Evolutionary conservation across 73 alveolate genomes (phyloP).

Genomic region (Paramecium biaurelia): DNA sequence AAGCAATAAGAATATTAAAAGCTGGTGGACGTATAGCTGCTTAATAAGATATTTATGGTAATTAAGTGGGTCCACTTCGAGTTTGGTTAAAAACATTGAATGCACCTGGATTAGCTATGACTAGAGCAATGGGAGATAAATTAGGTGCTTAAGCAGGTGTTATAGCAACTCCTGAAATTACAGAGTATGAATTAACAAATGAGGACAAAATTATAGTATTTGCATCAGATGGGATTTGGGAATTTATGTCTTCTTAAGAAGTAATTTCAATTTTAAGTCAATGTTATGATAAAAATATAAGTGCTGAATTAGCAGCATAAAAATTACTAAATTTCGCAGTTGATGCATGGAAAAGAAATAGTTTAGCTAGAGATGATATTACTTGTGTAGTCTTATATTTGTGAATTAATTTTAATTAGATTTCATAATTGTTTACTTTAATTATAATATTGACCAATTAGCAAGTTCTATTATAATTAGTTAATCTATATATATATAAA

Average conservation of each 20-base stretch:
- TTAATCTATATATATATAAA: neutral
- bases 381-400: conserved; percentile 57
- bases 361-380: conserved; percentile 62
- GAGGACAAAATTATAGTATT: conserved; percentile 70
- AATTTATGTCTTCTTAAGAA: conserved; percentile 13
- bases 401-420: neutral
- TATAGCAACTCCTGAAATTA: conserved; percentile 70
- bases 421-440: neutral
- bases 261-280: neutral
- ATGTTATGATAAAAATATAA: conserved; percentile 22
- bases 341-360: conserved; percentile 53
- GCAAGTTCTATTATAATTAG: neutral
- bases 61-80: conserved; percentile 71
- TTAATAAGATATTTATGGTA: conserved; percentile 73
- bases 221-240: conserved; percentile 81
- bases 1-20: conserved; percentile 71
- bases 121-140: conserved; percentile 76
- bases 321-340: conserved; percentile 7
- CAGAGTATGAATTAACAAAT: conserved; percentile 60
- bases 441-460: neutral
- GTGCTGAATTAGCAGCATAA: conserved; percentile 62
- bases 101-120: conserved; percentile 82
- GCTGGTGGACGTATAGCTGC: conserved; percentile 76
- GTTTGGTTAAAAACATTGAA: conserved; percentile 74
- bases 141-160: conserved; percentile 74